Base-by-base conservation (phyloP, 306 rosid genomes). In the Casuarina cunninghamiana region DNA sequence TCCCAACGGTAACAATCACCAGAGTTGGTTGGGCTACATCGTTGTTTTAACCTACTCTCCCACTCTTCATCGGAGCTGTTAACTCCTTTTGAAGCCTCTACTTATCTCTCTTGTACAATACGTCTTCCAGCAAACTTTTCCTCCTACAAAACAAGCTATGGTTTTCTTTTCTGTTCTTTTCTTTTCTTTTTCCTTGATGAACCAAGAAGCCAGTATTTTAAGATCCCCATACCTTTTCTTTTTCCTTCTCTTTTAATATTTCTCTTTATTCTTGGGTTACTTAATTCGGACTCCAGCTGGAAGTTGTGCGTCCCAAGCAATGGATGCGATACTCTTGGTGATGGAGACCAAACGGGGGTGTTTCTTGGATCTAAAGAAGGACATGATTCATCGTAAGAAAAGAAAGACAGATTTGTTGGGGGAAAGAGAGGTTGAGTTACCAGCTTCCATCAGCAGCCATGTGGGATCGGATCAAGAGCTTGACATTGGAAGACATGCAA, bases 251-350 rank as follows among this genome's bases (percentile, higher is more conserved):
- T 21, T 26, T 26, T 26, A 26, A 26, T 26, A 26, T 26, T 26
- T 26, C 32, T 26, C 32, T 26, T 26, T 26, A 26, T 60, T 32
- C 77, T 80, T 79, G 55, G 86, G 77, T 93, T 84, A 79, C 98
- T 93, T 93, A 81, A 78, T 79, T 82, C 82, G 80, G 81, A 91
- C 98, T 93, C 98, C 80, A 84, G 43, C 81, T 79, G 67, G 71
- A 61, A 84, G 95, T 62, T 86, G 90, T 93, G 78, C 75, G 75
- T 76, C 72, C 79, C 58, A 93, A 90, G 97, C 88, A 45, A 88
- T 80, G 76, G 61, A 65, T 76, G 71, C 73, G 75, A 70, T 53
- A 72, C 72, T 66, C 60, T 60, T 69, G 69, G 83, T 70, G 74
- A 74, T 48, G 67, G 72, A 78, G 79, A 79, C 88, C 81, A 83